Conservation (phyloP, 2,329 filamentous ascomycete genomes). For the Sarocladium oryzae region DNA sequence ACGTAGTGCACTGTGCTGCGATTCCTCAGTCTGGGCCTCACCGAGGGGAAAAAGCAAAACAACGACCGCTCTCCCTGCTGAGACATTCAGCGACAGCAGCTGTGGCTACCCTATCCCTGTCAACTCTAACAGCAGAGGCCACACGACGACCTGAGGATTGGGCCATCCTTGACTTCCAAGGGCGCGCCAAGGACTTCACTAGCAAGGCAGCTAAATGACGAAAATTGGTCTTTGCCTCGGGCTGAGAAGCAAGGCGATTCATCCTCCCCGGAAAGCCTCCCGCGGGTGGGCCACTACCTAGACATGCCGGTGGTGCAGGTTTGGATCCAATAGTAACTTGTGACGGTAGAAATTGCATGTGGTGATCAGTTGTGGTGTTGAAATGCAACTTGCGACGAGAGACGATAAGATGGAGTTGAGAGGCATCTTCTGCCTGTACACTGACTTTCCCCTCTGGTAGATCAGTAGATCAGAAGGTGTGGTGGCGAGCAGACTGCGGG, state of each 20-base stretch:
- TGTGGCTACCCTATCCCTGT: conserved; percentile 2
- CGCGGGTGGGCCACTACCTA: conserved; percentile 2
- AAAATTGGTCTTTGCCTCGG: conserved; percentile 1
- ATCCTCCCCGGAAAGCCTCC: not conserved
- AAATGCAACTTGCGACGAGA: not conserved
- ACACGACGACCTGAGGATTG: no score
- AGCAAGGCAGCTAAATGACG: conserved; percentile 8
- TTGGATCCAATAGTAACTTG: no score
- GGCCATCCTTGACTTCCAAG: no score
- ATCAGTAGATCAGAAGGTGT: no score
- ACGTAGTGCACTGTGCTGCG: not conserved
- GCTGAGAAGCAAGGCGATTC: not conserved
- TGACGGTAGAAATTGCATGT: no score
- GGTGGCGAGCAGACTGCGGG: no score
- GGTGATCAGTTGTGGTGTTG: not conserved
- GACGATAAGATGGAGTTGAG: no score
- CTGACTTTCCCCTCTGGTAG: no score
- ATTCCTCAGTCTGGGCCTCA: not conserved
- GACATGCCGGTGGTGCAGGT: conserved; percentile 1
- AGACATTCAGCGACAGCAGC: conserved; percentile 2
- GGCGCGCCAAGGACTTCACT: not conserved
- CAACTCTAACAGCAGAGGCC: not conserved
- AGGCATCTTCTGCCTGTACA: no score
- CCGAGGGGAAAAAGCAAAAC: not conserved
- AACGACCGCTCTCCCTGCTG: not conserved